Conservation (phyloP, 2,329 filamentous ascomycete genomes). For the Aspergillus sp. region DNA sequence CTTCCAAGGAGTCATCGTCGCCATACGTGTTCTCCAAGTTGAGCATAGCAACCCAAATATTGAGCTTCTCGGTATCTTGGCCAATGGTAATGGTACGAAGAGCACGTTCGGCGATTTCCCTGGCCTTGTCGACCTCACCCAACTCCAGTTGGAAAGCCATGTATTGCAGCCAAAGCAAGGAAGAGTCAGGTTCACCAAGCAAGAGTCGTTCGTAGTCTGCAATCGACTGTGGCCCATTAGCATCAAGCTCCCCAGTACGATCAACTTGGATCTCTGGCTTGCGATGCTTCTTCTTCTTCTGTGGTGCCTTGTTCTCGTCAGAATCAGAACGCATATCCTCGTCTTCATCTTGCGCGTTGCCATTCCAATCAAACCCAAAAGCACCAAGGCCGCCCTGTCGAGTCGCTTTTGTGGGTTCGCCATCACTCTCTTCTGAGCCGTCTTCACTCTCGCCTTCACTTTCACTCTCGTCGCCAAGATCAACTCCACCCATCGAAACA, state of each 20-base stretch:
- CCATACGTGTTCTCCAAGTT: slow-evolving; percentile 93
- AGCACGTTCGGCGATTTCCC: slow-evolving; percentile 86
- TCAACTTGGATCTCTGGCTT: slow-evolving; percentile 81
- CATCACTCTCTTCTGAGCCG: slow-evolving; percentile 41
- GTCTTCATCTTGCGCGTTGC: slow-evolving; percentile 59
- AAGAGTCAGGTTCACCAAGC: slow-evolving; percentile 90
- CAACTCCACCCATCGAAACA: slow-evolving; percentile 44
- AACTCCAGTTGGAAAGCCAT: slow-evolving; percentile 98
- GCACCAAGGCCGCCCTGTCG: slow-evolving; percentile 62
- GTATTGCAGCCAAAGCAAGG: slow-evolving; percentile 89
- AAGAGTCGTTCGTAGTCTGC: slow-evolving; percentile 93
- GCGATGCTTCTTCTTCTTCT: slow-evolving; percentile 73
- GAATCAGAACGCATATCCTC: slow-evolving; percentile 50
- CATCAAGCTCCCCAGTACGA: slow-evolving; percentile 86
- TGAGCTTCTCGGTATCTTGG: slow-evolving; percentile 88
- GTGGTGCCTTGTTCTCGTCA: slow-evolving; percentile 45
- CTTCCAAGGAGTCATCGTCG: slow-evolving; percentile 76
- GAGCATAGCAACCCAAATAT: slow-evolving; percentile 91
- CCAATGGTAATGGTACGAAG: slow-evolving; percentile 87
- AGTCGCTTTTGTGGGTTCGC: slow-evolving; percentile 39
- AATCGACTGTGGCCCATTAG: slow-evolving; percentile 80
- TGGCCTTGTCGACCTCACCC: slow-evolving; percentile 82
- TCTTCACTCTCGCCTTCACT: slow-evolving; percentile 48
- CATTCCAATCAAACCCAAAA: slow-evolving; percentile 86
- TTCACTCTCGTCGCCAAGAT: slow-evolving; percentile 45